Evolutionary conservation across 805 yeast genomes (phyloP), one percentile per base, ranked within the genome.

Genomic region (Suhomyces sp.): DNA sequence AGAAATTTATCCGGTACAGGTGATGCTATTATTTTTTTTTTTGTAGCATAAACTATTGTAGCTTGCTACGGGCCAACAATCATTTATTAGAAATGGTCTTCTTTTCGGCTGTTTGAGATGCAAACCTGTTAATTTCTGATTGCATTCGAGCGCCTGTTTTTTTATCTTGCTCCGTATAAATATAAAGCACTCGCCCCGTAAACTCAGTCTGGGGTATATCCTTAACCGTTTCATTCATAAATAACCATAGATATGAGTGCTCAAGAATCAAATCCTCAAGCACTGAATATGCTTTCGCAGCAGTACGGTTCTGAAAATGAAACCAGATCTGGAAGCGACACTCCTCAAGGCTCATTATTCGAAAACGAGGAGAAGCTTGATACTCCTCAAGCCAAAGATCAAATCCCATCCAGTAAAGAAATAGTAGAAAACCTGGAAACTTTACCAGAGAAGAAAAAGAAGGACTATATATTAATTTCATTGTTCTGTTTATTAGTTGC

Each of bases 401-500:
- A 47, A 22, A 47, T 48, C 9, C 49, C 51, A 20, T 22, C 25
- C 7, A 2, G 31, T 15, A 21, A 48, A 24, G 50, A 54, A 12
- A 48, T 50, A 15, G 60, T 53, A 13, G 54, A 53, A 8, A 44
- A 59, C 35, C 44, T 53, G 37, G 59, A 58, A 4, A 43, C 57
- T 6, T 50, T 70, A 53, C 73, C 75, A 10, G 61, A 66, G 51
- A 73, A 69, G 56, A 53, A 67, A 9, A 51, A 59, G 47, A 68
- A 65, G 51, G 78, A 72, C 35, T 69, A 73, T 51, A 33, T 65
- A 6, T 57, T 66, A 20, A 68, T 72, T 62, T 48, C 70, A 67
- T 25, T 67, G 10, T 68, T 72, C 52, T 83, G 89, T 67, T 59
- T 76, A n/a, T 60, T 81, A 49, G 81, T 86, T 57, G 87, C 89